A percentile compares a stretch with the other conserved stretches of the same genome.
Evolutionary conservation across 768 basidiomycete genomes (phyloP).

Genomic region (Lactarius vividus): DNA sequence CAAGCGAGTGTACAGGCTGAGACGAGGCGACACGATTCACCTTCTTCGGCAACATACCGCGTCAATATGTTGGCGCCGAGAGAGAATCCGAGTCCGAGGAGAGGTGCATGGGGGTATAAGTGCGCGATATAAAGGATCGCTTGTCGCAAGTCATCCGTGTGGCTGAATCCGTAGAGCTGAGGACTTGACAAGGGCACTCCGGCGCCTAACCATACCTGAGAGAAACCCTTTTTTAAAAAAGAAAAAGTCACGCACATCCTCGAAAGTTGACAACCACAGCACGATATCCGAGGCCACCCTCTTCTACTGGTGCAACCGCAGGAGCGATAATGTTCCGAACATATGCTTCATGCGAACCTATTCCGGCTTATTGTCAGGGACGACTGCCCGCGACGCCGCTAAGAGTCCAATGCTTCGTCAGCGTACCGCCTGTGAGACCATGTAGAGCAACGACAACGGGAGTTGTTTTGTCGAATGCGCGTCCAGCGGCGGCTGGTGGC

Average conservation of each 20-base stretch:
- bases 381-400: background rate
- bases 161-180: constrained; percentile 82
- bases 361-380: constrained; percentile 15
- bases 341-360: constrained; percentile 88
- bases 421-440: constrained; percentile 46
- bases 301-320: constrained; percentile 62
- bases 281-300: constrained; percentile 87
- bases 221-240: background rate
- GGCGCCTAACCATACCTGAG: background rate
- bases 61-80: constrained; percentile 90
- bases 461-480: constrained; percentile 36
- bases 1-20: constrained; percentile 71
- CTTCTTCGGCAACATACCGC: constrained; percentile 84
- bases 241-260: constrained; percentile 58
- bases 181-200: constrained; percentile 12
- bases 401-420: constrained; percentile 11
- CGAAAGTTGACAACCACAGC: constrained; percentile 91
- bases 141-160: constrained; percentile 85
- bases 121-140: constrained; percentile 73
- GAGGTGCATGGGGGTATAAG: constrained; percentile 72
- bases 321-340: constrained; percentile 78
- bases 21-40: constrained; percentile 55
- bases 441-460: constrained; percentile 57
- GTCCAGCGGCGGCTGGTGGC: constrained; percentile 35
- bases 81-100: constrained; percentile 89